Conservation (phyloP, 2,329 filamentous ascomycete genomes). For the Aspergillus versicolor region DNA sequence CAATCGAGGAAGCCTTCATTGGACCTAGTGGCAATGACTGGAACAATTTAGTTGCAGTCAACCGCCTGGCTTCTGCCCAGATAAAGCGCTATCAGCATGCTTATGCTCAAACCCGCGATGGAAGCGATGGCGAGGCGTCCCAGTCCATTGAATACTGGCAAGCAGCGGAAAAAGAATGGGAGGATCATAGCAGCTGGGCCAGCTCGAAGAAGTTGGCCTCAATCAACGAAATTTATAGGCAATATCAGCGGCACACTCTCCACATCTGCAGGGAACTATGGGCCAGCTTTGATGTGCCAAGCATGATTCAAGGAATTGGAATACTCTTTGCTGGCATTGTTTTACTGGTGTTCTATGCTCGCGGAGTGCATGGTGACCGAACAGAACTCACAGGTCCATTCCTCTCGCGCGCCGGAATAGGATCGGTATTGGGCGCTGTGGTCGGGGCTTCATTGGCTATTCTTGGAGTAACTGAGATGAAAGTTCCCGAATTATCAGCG, state of each 20-base stretch:
- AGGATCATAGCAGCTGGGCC: slow-evolving; percentile 39
- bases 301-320: slow-evolving; percentile 77
- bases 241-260: slow-evolving; percentile 78
- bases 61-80: slow-evolving; percentile 75
- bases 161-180: slow-evolving; percentile 56
- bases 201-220: slow-evolving; percentile 39
- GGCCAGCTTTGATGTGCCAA: slow-evolving; percentile 85
- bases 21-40: slow-evolving; percentile 68
- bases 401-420: slow-evolving; percentile 52
- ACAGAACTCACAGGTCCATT: slow-evolving; percentile 55
- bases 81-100: slow-evolving; percentile 85
- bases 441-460: slow-evolving; percentile 26
- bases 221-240: slow-evolving; percentile 59
- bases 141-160: slow-evolving; percentile 61
- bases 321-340: slow-evolving; percentile 69
- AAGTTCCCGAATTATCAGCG: slow-evolving; percentile 33
- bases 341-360: slow-evolving; percentile 71
- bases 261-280: slow-evolving; percentile 78
- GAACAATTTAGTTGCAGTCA: slow-evolving; percentile 74
- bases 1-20: slow-evolving; percentile 91
- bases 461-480: slow-evolving; percentile 27
- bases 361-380: slow-evolving; percentile 54
- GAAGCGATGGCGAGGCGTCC: slow-evolving; percentile 60
- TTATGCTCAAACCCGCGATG: slow-evolving; percentile 72
- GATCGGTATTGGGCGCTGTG: slow-evolving; percentile 45